Evolutionary conservation across 352 stramenopile species (phyloP), one percentile per base, ranked within the genome.

Genomic region (Phytophthora crassamura): DNA sequence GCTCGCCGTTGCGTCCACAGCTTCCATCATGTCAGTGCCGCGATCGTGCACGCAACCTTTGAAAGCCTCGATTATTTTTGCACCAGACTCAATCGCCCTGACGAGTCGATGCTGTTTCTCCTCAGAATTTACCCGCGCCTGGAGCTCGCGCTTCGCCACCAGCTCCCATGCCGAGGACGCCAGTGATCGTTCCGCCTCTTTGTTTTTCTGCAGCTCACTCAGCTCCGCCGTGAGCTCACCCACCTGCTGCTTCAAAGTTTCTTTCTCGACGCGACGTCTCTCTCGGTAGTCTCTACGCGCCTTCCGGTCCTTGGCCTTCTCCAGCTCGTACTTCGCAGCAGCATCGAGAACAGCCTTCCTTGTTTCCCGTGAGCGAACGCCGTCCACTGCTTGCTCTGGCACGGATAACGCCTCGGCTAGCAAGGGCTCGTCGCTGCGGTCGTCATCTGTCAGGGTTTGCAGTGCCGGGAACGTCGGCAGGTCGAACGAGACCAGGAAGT

Each of bases 291-390:
- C n/a, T 22, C 36, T 71, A 9, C 63, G 63, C 38, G 55, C 39
- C 15, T 66, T 65, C 2, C 56, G 63, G 36, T 71, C 63, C 32
- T 67, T 67, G 6, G 36, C 63, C 49, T 55, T 56, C 48, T 63
- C 41, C 11, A 67, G 7, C 20, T 67, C 63, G 32, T 42, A 55
- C 14, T 65, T 70, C 2, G 48, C 28, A 25, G 49, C 57, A 12
- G 57, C 15, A 8, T 62, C 49, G 11, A 62, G 10, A 28, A 28
- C 15, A 36, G 38, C 35, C 57, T 53, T 67, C 22, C 20, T 59
- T 4, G 36, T 39, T 14, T 35, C 56, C 32, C 40, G 38, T 1
- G 2, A 9, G 20, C 14, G 15, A 25, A 25, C 18, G n/a, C 32
- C 42, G 7, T 25, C 33, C 36, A 47, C 5, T 42, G 40, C 35